Conservation (phyloP, 1,139 yeast species). For the Candida tropicalis region DNA sequence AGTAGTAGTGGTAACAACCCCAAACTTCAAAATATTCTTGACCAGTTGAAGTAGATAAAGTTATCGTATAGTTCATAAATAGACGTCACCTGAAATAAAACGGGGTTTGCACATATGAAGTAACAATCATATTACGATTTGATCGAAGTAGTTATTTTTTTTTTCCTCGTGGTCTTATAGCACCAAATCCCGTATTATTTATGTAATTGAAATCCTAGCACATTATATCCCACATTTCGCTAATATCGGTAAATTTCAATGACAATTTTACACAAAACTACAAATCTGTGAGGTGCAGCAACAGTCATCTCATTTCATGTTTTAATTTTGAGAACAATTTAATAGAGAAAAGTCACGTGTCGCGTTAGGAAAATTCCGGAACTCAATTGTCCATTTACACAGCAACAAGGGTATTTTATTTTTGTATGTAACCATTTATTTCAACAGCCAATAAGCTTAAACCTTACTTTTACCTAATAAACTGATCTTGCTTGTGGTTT, state of each 20-base stretch:
- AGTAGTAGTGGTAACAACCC: not conserved
- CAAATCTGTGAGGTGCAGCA: not conserved
- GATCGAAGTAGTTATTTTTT: no score
- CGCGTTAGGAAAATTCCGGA: not conserved
- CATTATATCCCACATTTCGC: conserved; percentile 4
- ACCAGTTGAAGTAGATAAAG: conserved; percentile 3
- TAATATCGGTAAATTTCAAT: conserved; percentile 1
- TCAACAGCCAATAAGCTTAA: no score
- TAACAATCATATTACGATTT: no score
- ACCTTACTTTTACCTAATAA: no score
- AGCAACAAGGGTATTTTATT: no score
- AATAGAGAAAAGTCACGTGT: not conserved
- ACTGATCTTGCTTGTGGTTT: no score
- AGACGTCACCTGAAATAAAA: not conserved
- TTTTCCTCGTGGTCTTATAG: not conserved
- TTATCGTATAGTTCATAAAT: not conserved
- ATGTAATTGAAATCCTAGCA: not conserved
- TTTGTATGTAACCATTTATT: no score
- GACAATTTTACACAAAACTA: conserved; percentile 2
- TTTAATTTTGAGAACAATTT: no score
- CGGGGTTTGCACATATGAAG: not conserved
- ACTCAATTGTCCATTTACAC: not conserved
- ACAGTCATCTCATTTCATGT: not conserved
- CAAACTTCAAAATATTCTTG: conserved; percentile 5
- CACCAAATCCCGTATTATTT: conserved; percentile 3